Percentiles rank a stretch among this genome's conserved stretches.
These are phyloP conservation scores for Dendryphion nanum DNA, from an alignment of 2,329 filamentous ascomycete genomes.

Conservation along the genomic window DNA sequence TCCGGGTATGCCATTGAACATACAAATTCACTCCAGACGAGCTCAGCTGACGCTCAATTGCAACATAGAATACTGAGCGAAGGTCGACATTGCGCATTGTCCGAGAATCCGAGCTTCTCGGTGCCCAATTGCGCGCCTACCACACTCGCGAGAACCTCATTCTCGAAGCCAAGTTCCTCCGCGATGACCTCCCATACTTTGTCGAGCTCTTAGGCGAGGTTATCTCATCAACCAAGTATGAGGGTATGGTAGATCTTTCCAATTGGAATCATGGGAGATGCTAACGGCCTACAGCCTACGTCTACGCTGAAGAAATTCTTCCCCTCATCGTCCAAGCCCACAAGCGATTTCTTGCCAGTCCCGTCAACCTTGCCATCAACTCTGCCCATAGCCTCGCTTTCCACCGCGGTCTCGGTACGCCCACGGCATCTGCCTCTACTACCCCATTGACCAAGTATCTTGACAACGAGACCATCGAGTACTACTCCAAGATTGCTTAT, in stretches of 20 bases:
- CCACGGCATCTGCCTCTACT: slow-evolving; percentile 70
- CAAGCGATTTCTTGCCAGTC: slow-evolving; percentile 63
- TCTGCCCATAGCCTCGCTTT: slow-evolving; percentile 84
- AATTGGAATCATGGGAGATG: slow-evolving; percentile 5
- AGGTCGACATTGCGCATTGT: slow-evolving; percentile 89
- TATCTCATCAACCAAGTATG: slow-evolving; percentile 82
- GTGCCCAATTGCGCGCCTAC: slow-evolving; percentile 81
- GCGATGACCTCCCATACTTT: slow-evolving; percentile 96
- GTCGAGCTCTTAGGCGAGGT: slow-evolving; percentile 93
- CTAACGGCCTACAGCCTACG: slow-evolving; percentile 62
- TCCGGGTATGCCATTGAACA: slow-evolving; percentile 67
- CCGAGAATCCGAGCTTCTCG: slow-evolving; percentile 92
- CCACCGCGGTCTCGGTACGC: slow-evolving; percentile 85
- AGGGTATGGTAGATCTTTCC: slow-evolving; percentile 46
- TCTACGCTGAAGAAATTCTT: slow-evolving; percentile 86
- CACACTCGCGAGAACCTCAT: slow-evolving; percentile 93
- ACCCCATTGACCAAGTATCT: slow-evolving; percentile 78
- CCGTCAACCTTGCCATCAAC: slow-evolving; percentile 74
- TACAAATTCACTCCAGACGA: slow-evolving; percentile 4
- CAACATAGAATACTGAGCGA: slow-evolving; percentile 73
- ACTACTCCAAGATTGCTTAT: slow-evolving; percentile 77
- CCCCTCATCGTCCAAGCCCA: slow-evolving; percentile 75
- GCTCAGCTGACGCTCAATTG: slow-evolving; percentile 30
- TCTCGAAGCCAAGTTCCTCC: slow-evolving; percentile 90
- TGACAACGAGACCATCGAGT: slow-evolving; percentile 69